phyloP scores from a whole-genome alignment of 192 early-diverging fungal genomes.

The Umbelopsis ramanniana region DNA sequence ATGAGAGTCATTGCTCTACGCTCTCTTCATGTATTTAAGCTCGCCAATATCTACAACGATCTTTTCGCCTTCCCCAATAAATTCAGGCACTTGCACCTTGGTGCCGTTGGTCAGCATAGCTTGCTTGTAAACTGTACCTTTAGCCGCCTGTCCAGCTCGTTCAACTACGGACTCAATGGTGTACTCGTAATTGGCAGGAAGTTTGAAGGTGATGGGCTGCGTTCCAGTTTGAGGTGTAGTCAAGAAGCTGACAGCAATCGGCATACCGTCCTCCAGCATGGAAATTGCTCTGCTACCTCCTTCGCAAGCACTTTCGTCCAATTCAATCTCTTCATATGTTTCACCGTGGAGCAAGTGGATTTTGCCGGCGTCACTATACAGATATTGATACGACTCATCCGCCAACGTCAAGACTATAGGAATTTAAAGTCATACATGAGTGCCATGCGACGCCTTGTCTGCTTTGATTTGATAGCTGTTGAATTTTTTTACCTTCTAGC shows the following conservation, averaged over 20 bases:
- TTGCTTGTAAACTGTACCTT: slow-evolving; percentile 70
- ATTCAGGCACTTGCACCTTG: slow-evolving; percentile 77
- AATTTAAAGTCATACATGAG: background rate
- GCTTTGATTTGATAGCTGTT: background rate
- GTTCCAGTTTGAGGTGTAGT: slow-evolving; percentile 51
- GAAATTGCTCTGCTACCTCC: slow-evolving; percentile 47
- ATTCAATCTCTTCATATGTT: slow-evolving; percentile 72
- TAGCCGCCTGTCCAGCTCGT: slow-evolving; percentile 60
- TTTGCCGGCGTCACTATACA: slow-evolving; percentile 68
- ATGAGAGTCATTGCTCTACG: slow-evolving; percentile 15
- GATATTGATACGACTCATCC: slow-evolving; percentile 68
- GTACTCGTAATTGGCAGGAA: slow-evolving; percentile 63
- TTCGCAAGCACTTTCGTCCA: slow-evolving; percentile 60
- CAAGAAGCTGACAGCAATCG: slow-evolving; percentile 58
- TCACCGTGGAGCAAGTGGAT: slow-evolving; percentile 72
- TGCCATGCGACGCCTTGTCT: background rate
- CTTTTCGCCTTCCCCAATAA: slow-evolving; percentile 77
- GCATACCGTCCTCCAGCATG: slow-evolving; percentile 55
- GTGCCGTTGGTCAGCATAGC: slow-evolving; percentile 70
- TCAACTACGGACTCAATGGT: slow-evolving; percentile 57
- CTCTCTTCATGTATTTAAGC: slow-evolving; percentile 66
- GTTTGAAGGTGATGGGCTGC: slow-evolving; percentile 61
- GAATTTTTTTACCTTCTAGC: slow-evolving; percentile 54
- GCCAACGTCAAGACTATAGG: slow-evolving; percentile 61
- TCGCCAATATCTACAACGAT: slow-evolving; percentile 73